Evolutionary conservation across 345 rosid species (phyloP).

Genomic region (Abelmoschus esculentus): DNA sequence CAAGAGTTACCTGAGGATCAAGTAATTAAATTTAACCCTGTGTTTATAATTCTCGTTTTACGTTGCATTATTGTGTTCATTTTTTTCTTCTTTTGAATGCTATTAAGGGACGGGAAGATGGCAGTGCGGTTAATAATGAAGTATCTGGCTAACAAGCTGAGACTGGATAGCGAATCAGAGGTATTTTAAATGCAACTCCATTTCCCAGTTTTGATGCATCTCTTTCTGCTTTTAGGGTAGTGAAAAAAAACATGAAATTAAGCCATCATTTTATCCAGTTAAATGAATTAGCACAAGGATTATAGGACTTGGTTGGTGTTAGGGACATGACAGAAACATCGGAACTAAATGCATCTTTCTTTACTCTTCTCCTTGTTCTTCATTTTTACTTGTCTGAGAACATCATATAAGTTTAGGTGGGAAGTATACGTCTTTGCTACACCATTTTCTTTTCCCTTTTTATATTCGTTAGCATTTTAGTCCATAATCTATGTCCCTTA

Average conservation of each 20-base stretch:
- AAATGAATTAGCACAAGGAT: slow-evolving; percentile 1
- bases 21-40: slow-evolving; percentile 34
- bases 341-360: slow-evolving; percentile 35
- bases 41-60: background rate
- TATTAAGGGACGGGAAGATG: slow-evolving; percentile 79
- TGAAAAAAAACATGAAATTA: slow-evolving; percentile 3
- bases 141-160: slow-evolving; percentile 88
- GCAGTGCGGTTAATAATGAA: slow-evolving; percentile 82
- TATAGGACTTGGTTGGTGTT: slow-evolving; percentile 29
- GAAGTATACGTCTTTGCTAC: slow-evolving; percentile 34
- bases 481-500: slow-evolving; percentile 8
- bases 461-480: slow-evolving; percentile 21
- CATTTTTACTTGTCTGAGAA: slow-evolving; percentile 18
- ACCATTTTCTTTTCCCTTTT: slow-evolving; percentile 26
- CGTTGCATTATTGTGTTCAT: too few species aligned
- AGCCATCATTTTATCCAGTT: background rate
- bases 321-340: slow-evolving; percentile 48
- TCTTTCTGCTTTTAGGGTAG: background rate
- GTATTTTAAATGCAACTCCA: slow-evolving; percentile 37
- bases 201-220: slow-evolving; percentile 11
- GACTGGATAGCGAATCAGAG: slow-evolving; percentile 86
- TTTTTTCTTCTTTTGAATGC: too few species aligned
- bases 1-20: slow-evolving; percentile 95
- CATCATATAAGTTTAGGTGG: slow-evolving; percentile 37
- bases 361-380: background rate